These are phyloP conservation scores for Raphanus raphanistrum DNA, from an alignment of 345 rosid species.

Conservation along the genomic window DNA sequence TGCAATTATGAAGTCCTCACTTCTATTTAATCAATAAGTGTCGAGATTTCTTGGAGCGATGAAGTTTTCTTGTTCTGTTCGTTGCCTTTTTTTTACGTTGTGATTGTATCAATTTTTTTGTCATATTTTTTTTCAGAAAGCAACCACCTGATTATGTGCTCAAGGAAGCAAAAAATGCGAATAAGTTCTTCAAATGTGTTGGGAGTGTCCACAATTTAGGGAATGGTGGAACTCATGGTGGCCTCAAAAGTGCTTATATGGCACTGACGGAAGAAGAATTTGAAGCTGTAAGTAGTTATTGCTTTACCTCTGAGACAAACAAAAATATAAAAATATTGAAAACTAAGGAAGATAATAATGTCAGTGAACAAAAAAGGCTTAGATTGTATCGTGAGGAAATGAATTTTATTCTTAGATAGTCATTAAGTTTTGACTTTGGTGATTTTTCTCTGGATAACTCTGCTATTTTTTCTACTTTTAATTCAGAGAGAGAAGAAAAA, in stretches of 20 bases:
- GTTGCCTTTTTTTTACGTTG: neutral
- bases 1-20: conserved; percentile 12
- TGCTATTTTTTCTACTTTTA: conserved; percentile 12
- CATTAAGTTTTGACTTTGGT: conserved; percentile 15
- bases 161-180: conserved; percentile 87
- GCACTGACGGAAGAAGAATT: conserved; percentile 78
- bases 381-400: conserved; percentile 10
- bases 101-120: conserved; percentile 31
- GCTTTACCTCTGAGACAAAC: conserved; percentile 6
- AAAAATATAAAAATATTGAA: neutral
- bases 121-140: conserved; percentile 53
- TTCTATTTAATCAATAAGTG: neutral
- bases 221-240: conserved; percentile 52
- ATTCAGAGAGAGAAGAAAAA: conserved; percentile 84
- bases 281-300: conserved; percentile 77
- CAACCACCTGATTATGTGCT: conserved; percentile 97
- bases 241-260: conserved; percentile 68
- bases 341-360: conserved; percentile 6
- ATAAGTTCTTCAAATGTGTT: conserved; percentile 89
- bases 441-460: neutral
- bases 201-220: conserved; percentile 76
- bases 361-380: conserved; percentile 5
- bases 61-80: conserved; percentile 9
- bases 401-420: neutral
- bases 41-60: conserved; percentile 7